These are phyloP conservation scores for Komagataella pastoris DNA, from an alignment of 805 yeast species.

Conservation along the genomic window DNA sequence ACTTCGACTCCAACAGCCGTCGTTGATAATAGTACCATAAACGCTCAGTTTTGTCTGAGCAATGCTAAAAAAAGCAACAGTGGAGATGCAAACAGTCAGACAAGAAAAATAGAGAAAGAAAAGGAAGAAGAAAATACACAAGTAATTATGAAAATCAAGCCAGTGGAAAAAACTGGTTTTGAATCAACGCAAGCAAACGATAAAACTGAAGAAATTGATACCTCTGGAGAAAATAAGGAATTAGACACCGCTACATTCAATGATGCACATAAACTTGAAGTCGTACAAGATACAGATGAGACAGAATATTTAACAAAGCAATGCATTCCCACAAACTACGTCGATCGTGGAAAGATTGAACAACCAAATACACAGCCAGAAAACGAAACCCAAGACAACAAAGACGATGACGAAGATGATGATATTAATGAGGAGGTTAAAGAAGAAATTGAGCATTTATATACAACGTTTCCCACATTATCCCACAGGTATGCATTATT, in stretches of 20 bases:
- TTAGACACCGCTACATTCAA: background rate
- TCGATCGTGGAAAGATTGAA: background rate
- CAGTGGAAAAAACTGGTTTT: background rate
- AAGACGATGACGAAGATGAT: slow-evolving; percentile 1
- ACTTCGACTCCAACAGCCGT: background rate
- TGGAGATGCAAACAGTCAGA: background rate
- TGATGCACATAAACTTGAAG: background rate
- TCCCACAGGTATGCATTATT: slow-evolving; percentile 22
- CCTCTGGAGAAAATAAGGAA: background rate
- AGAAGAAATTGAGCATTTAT: slow-evolving; percentile 19
- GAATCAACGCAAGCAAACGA: background rate
- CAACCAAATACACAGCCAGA: background rate
- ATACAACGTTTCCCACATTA: slow-evolving; percentile 17
- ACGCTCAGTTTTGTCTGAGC: background rate
- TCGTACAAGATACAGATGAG: background rate
- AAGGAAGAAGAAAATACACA: background rate
- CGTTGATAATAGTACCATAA: background rate
- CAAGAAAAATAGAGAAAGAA: background rate
- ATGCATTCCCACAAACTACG: background rate
- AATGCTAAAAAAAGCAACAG: background rate
- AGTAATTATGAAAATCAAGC: background rate
- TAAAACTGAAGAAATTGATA: background rate
- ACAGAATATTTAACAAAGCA: background rate
- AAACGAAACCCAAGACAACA: background rate
- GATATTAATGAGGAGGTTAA: slow-evolving; percentile 14